These are phyloP conservation scores for Sclerospora graminicola DNA, from an alignment of 352 stramenopile genomes.

Conservation along the genomic window DNA sequence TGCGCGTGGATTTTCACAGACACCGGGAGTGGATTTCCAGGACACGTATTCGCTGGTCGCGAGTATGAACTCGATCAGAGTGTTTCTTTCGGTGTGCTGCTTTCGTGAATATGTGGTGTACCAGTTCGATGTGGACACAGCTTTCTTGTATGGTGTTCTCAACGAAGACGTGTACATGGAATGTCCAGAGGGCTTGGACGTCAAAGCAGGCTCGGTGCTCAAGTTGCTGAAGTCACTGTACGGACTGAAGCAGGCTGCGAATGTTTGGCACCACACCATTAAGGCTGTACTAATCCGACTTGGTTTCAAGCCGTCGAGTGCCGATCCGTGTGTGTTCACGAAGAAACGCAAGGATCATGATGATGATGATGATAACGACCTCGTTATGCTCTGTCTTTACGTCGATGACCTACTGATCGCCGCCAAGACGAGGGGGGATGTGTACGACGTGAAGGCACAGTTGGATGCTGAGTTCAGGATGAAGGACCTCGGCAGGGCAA, in stretches of 20 bases:
- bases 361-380: too few species aligned
- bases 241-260: constrained; percentile 12
- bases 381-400: too few species aligned
- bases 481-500: too few species aligned
- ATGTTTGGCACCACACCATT: constrained; percentile 9
- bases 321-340: too few species aligned
- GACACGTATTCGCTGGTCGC: constrained; percentile 13
- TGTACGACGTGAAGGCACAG: too few species aligned
- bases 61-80: constrained; percentile 27
- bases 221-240: constrained; percentile 11
- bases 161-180: constrained; percentile 7
- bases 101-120: background rate
- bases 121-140: constrained; percentile 25
- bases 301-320: too few species aligned
- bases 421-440: too few species aligned
- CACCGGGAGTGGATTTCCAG: background rate
- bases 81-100: constrained; percentile 7
- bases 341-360: too few species aligned
- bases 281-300: too few species aligned
- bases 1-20: background rate
- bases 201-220: background rate
- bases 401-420: too few species aligned
- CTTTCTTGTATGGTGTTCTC: constrained; percentile 17
- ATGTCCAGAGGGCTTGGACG: background rate
- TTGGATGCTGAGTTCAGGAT: too few species aligned